Conservation (phyloP, 345 rosid species). For the Eucalyptus microcorys region DNA sequence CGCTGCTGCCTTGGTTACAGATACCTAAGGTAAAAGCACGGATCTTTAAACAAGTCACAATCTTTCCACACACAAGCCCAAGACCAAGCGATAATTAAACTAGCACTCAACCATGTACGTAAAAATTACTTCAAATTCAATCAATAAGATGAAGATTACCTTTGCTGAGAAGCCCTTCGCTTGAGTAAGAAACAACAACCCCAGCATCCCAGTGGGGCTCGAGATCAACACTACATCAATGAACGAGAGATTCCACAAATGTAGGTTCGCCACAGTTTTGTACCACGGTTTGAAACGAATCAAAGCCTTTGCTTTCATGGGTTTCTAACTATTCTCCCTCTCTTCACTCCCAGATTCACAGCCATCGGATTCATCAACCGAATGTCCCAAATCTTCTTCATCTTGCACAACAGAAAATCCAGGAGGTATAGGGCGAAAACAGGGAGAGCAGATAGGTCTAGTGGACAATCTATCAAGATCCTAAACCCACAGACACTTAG, state of each 20-base stretch:
- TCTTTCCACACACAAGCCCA: neutral
- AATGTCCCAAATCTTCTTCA: constrained; percentile 7
- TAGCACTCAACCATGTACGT: neutral
- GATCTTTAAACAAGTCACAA: neutral
- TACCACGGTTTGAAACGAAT: constrained; percentile 65
- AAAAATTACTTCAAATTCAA: neutral
- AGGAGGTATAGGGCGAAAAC: constrained; percentile 37
- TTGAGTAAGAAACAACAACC: constrained; percentile 66
- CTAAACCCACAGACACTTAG: constrained; percentile 49
- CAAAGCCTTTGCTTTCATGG: constrained; percentile 25
- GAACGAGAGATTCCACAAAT: constrained; percentile 68
- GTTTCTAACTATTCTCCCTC: constrained; percentile 25
- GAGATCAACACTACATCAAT: constrained; percentile 66
- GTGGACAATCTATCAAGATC: constrained; percentile 64
- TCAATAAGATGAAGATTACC: constrained; percentile 18
- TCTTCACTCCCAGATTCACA: constrained; percentile 11
- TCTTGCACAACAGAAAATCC: neutral
- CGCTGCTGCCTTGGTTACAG: constrained; percentile 62
- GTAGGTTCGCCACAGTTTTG: constrained; percentile 54
- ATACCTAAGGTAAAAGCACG: constrained; percentile 8
- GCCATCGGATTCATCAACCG: constrained; percentile 1
- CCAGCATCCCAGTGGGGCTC: constrained; percentile 71
- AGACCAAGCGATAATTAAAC: neutral
- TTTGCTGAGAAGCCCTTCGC: constrained; percentile 51
- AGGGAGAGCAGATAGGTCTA: constrained; percentile 61